Evolutionary conservation across 2,329 filamentous ascomycete genomes (phyloP).

Genomic region (Penicillium hordei): DNA sequence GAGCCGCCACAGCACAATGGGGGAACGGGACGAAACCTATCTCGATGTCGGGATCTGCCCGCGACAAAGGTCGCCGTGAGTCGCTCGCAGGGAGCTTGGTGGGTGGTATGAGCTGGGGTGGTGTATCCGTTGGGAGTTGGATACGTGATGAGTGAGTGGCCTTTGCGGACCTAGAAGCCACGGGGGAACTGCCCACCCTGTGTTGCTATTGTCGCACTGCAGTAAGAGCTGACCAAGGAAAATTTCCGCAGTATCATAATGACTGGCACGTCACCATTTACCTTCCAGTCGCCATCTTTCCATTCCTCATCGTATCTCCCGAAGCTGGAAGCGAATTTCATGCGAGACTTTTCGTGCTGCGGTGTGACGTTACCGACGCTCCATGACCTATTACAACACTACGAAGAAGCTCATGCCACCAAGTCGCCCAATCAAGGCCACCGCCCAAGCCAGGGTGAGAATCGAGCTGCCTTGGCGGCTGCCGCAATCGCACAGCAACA

Average conservation of each 20-base stretch:
- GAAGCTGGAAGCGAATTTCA: slow-evolving; percentile 95
- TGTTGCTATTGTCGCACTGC: slow-evolving; percentile 22
- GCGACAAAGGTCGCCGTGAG: slow-evolving; percentile 56
- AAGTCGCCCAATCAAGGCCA: slow-evolving; percentile 55
- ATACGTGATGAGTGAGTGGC: slow-evolving; percentile 92
- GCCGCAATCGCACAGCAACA: slow-evolving; percentile 52
- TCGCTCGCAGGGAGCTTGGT: slow-evolving; percentile 62
- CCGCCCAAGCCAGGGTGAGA: slow-evolving; percentile 53
- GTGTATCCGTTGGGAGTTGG: slow-evolving; percentile 92
- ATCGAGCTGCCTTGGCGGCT: slow-evolving; percentile 50
- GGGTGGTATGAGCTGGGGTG: slow-evolving; percentile 94
- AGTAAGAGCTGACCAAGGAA: slow-evolving; percentile 28
- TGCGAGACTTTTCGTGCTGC: slow-evolving; percentile 96
- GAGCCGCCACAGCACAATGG: slow-evolving; percentile 53
- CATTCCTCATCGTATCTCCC: slow-evolving; percentile 96
- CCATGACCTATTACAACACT: slow-evolving; percentile 93
- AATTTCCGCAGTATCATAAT: slow-evolving; percentile 73
- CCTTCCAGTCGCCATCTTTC: slow-evolving; percentile 87
- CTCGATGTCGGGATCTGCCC: slow-evolving; percentile 52
- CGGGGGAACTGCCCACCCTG: slow-evolving; percentile 10
- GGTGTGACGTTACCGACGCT: slow-evolving; percentile 84
- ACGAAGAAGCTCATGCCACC: slow-evolving; percentile 89
- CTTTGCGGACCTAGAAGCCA: slow-evolving; percentile 5
- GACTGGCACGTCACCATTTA: slow-evolving; percentile 92
- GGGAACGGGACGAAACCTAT: slow-evolving; percentile 61